Base-by-base conservation (phyloP, 495 filamentous ascomycete species). In the Aspergillus haitiensis region DNA sequence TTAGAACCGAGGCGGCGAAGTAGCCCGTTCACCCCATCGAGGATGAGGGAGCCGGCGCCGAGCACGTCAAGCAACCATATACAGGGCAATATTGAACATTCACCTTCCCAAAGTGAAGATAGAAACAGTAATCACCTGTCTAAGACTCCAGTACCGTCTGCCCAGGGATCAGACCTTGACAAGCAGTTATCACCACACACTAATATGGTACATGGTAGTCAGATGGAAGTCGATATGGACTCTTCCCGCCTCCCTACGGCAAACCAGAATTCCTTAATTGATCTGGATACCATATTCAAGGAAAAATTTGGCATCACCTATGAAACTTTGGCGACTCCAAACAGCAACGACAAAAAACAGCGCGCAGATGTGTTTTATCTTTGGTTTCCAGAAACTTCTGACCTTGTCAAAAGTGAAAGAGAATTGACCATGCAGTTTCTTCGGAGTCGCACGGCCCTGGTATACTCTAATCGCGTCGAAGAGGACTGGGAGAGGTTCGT, bases 401-500 rank as follows among this genome's bases (percentile, higher is more conserved):
- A 57, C 16, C 39, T 50, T 2, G 37, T 34, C 16, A 47, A 65
- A n/a, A 27, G 13, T 2, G 75, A 80, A 42, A 65, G 63, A 35
- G 33, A 70, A 12, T 6, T 71, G 0, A 18, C 76, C 4, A 55
- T 71, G 34, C 45, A 67, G 2, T 70, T 61, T 12, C 67, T 78
- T n/a, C 66, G 75, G n/a, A 51, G 53, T 0, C 61, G 70, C 21
- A 61, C 70, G 13, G 66, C 59, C 0, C 63, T 73, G 16, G 68
- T 76, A 8, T 74, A 68, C 35, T 72, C 76, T 10, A 72, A 61
- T 45, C 59, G 57, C 1, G 65, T 62, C 18, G 37, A 61, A 32
- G 70, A 65, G 12, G 73, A 75, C 40, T 79, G 77, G 78, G 68
- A 69, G 27, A 72, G 67, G 44, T 81, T 81, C 51, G 42, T 65